phyloP scores from a whole-genome alignment of 2,329 filamentous ascomycete species.

The Metarhizium brunneum region DNA sequence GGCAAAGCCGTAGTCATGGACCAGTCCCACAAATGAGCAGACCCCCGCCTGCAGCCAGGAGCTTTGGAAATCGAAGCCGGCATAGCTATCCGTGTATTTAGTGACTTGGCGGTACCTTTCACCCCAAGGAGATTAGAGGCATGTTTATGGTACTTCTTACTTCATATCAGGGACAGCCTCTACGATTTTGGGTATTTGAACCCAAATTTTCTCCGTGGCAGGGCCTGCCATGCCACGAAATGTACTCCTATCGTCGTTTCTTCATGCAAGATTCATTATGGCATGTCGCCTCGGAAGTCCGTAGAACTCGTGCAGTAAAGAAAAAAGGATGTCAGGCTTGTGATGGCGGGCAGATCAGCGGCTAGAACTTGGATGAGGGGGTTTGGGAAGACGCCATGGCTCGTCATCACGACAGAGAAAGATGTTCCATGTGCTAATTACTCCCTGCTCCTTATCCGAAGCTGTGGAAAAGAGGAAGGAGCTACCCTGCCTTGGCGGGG shows the following conservation, averaged over 20 bases:
- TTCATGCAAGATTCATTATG: no score
- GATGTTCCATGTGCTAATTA: no score
- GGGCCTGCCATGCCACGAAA: no score
- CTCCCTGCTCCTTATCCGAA: no score
- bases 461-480: background rate
- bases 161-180: background rate
- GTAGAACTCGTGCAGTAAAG: no score
- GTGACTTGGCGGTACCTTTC: background rate
- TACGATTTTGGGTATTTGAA: no score
- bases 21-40: background rate
- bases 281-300: no score
- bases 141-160: background rate
- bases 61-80: background rate
- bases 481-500: background rate
- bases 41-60: no score
- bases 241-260: no score
- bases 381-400: background rate
- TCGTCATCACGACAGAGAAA: background rate
- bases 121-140: background rate
- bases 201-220: no score
- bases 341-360: background rate
- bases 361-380: background rate
- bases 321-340: no score
- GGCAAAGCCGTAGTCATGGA: slow-evolving; percentile 1
- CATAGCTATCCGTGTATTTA: background rate